Evolutionary conservation across 2,329 filamentous ascomycete species (phyloP), one percentile per base, ranked within the genome.

Genomic region (Sordariomycetes sp.): DNA sequence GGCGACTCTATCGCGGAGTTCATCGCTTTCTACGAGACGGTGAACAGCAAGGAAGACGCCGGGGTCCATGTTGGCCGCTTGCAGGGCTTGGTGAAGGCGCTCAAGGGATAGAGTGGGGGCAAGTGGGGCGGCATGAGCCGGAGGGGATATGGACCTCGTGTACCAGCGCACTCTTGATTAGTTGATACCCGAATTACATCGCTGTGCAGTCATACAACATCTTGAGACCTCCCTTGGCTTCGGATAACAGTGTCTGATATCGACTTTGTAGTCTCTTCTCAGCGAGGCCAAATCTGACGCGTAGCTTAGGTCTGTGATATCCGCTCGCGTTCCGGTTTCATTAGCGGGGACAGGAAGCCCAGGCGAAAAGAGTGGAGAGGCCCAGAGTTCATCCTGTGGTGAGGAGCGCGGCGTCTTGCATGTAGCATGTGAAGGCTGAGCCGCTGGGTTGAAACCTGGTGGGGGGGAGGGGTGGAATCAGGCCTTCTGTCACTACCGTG

Each of bases 1-100:
- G 68, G 79, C 50, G 72, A 72, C 57, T 79, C 78, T 8, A 77
- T 83, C 57, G 72, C 74, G 36, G 77, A 81, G 59, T 82, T 82
- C 59, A 76, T 79, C 60, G 67, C 68, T 15, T 71, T 81, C 63
- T 74, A 80, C 59, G 72, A 74, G 62, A 73, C 70, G 57, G 74
- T 79, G 57, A 75, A 79, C 57, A 74, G 70, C 55, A 72, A 70
- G 61, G 69, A 42, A 20, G 57, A 57, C 17, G 36, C 20, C 57
- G 63, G 62, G 62, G 74, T 65, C 66, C 69, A 67, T 60, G 63
- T 53, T 59, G 66, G 42, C 60, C 66, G 58, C 57, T 64, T 65
- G 24, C 71, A 73, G 59, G 61, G 64, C 36, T 64, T 74, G 10
- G 67, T 73, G 39, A 66, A 66, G 45, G 69, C 73, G 53, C 66